These are phyloP conservation scores for Fragaria nilgerrensis DNA, from an alignment of 306 rosid species.

Conservation along the genomic window DNA sequence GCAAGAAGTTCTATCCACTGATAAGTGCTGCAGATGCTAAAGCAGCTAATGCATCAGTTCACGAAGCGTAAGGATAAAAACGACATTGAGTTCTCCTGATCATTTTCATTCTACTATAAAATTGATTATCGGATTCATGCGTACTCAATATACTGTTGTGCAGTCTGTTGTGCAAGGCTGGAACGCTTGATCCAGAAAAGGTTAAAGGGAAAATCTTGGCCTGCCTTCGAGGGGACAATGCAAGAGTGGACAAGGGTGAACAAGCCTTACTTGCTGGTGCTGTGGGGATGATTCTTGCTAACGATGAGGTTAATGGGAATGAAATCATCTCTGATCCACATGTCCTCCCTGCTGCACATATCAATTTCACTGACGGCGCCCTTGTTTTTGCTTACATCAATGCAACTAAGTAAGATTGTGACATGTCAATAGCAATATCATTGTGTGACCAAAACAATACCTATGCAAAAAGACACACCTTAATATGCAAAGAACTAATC, in stretches of 20 bases:
- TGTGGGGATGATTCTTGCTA: constrained; percentile 84
- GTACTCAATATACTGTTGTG: background rate
- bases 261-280: constrained; percentile 80
- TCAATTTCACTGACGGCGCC: constrained; percentile 53
- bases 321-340: constrained; percentile 89
- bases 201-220: constrained; percentile 76
- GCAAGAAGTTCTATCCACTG: constrained; percentile 47
- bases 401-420: constrained; percentile 59
- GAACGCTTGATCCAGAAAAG: constrained; percentile 72
- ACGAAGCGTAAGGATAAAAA: constrained; percentile 63
- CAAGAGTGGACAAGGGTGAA: constrained; percentile 86
- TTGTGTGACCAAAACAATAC: background rate
- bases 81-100: background rate
- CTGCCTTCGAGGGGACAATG: constrained; percentile 78
- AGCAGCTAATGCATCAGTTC: constrained; percentile 46
- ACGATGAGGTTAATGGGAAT: constrained; percentile 48
- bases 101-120: background rate
- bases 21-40: constrained; percentile 56
- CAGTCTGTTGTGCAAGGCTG: constrained; percentile 73
- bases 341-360: constrained; percentile 79
- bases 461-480: background rate
- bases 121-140: background rate
- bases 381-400: constrained; percentile 50
- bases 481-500: background rate
- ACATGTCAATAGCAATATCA: background rate